Conservation (phyloP, 371 early-diverging fungal genomes). For the Lichtheimia corymbifera region DNA sequence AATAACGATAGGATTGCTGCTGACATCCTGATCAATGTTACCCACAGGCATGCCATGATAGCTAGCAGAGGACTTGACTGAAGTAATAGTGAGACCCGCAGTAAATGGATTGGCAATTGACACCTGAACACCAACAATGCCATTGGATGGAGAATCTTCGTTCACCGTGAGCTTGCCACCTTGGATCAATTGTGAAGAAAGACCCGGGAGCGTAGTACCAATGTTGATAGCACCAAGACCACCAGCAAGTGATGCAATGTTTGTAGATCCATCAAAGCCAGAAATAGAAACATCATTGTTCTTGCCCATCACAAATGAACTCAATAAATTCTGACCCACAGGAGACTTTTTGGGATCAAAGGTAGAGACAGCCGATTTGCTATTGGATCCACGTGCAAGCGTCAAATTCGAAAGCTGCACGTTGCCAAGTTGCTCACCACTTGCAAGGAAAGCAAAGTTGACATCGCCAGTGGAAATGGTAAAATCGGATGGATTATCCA, state of each 20-base stretch:
- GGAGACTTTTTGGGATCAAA: constrained; percentile 49
- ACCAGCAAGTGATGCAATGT: constrained; percentile 44
- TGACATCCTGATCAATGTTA: constrained; percentile 47
- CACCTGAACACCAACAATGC: constrained; percentile 47
- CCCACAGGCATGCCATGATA: constrained; percentile 52
- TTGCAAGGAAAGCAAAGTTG: constrained; percentile 40
- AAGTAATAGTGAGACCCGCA: constrained; percentile 47
- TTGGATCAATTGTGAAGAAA: constrained; percentile 42
- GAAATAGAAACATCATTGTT: constrained; percentile 46
- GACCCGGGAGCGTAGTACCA: constrained; percentile 49
- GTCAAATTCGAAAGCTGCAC: constrained; percentile 46
- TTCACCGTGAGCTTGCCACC: constrained; percentile 44
- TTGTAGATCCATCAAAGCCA: constrained; percentile 44
- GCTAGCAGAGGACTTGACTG: constrained; percentile 45
- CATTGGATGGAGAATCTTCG: constrained; percentile 37
- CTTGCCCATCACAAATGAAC: constrained; percentile 53
- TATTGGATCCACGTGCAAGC: constrained; percentile 48
- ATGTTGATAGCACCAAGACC: constrained; percentile 49
- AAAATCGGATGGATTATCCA: constrained; percentile 59
- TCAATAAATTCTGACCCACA: constrained; percentile 51
- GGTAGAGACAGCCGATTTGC: constrained; percentile 37
- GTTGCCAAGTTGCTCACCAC: constrained; percentile 41
- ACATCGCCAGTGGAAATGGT: constrained; percentile 57
- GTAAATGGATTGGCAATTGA: constrained; percentile 57
- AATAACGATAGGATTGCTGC: constrained; percentile 35